Conservation (phyloP, 2,329 filamentous ascomycete species). For the Scorias spongiosa region DNA sequence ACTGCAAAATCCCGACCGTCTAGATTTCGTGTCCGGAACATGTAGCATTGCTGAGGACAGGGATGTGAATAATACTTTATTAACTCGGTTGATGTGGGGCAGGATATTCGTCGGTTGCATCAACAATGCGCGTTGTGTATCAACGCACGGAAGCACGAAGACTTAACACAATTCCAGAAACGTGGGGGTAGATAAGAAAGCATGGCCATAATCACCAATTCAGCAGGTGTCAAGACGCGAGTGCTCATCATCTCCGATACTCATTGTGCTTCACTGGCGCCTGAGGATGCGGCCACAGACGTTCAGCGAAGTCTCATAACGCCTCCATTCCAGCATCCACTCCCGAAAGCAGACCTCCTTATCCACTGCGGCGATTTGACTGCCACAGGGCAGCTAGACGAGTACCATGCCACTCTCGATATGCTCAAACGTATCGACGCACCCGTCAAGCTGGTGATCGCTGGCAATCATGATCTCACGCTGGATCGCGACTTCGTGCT, state of each 20-base stretch:
- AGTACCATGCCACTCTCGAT: constrained; percentile 33
- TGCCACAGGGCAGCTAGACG: constrained; percentile 30
- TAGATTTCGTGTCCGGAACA: too few species aligned
- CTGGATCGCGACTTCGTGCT: constrained; percentile 28
- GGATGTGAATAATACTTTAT: too few species aligned
- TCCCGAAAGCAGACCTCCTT: constrained; percentile 37
- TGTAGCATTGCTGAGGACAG: too few species aligned
- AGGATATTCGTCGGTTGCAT: too few species aligned
- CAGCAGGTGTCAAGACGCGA: constrained; percentile 20
- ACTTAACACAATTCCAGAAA: too few species aligned
- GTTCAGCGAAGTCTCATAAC: neutral
- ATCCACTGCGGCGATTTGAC: constrained; percentile 47
- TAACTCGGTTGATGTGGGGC: too few species aligned
- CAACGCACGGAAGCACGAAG: too few species aligned
- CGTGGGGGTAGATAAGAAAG: too few species aligned
- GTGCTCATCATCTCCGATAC: constrained; percentile 32
- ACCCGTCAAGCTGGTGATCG: constrained; percentile 45
- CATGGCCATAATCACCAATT: too few species aligned
- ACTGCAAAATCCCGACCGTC: too few species aligned
- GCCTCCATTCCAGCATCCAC: constrained; percentile 19
- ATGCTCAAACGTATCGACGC: constrained; percentile 36
- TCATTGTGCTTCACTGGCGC: constrained; percentile 15
- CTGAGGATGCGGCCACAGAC: neutral
- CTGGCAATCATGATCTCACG: constrained; percentile 47
- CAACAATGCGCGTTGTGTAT: too few species aligned